phyloP scores from a whole-genome alignment of 306 rosid genomes.

The Dicorynia guianensis region DNA sequence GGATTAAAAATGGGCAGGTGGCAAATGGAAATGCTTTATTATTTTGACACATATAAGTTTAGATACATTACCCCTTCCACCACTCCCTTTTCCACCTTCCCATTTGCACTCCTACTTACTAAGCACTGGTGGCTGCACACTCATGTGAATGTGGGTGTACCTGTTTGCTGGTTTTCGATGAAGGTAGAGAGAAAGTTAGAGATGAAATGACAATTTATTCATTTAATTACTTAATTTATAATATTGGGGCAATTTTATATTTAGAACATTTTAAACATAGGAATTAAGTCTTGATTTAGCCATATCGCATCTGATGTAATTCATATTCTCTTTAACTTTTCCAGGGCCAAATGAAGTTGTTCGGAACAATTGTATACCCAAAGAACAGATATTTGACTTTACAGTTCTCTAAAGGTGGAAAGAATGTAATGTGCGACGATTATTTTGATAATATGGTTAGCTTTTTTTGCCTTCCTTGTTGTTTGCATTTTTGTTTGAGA shows the following conservation, averaged over 20 bases:
- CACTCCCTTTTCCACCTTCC: no score
- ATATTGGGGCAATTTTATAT: slow-evolving; percentile 12
- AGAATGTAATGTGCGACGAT: slow-evolving; percentile 85
- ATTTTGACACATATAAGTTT: no score
- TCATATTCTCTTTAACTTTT: slow-evolving; percentile 36
- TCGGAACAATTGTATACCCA: slow-evolving; percentile 92
- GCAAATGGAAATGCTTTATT: no score
- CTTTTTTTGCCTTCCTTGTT: slow-evolving; percentile 1
- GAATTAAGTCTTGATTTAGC: not conserved
- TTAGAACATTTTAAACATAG: not conserved
- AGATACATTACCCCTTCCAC: no score
- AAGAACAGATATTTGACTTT: slow-evolving; percentile 83
- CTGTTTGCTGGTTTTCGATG: not conserved
- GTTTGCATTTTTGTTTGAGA: slow-evolving; percentile 9
- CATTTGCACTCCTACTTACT: no score
- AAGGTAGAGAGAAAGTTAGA: not conserved
- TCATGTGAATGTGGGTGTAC: not conserved
- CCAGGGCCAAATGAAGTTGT: slow-evolving; percentile 90
- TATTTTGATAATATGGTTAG: slow-evolving; percentile 92
- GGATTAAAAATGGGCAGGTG: no score
- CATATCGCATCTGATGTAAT: not conserved
- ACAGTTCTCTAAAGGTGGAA: slow-evolving; percentile 88
- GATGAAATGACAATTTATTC: not conserved
- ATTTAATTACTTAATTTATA: not conserved
- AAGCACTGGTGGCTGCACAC: not conserved